Base-by-base conservation (phyloP, 192 early-diverging fungal genomes). In the Coemansia sp. region DNA sequence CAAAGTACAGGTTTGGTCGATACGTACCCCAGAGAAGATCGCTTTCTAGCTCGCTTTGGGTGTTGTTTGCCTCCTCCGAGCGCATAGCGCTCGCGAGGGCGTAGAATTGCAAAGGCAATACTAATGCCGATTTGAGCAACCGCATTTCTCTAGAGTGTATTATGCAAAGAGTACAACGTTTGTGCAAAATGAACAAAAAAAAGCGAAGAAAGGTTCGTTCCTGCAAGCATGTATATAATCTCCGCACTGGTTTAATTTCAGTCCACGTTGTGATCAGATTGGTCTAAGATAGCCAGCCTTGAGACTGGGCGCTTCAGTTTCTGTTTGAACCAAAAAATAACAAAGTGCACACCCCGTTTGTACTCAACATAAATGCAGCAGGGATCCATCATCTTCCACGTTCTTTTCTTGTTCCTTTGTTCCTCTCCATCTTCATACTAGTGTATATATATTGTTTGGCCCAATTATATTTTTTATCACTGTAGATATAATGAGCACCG, bases 1-100 rank as follows among this genome's bases (percentile, higher is more conserved):
- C 95, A 86, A 98, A 94, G 77, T 96, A 98, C 20, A 98, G 77
- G 73, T 94, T 93, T 12, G 95, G 94, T 51, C 95, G 79, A 71
- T 95, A 95, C 0, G 91, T 91, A 21, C 95, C 94, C 94, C 95
- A 96, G 56, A 86, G 74, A 7, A 98, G 84, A 0, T 88, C 86
- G 15, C 72, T 59, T 61, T 86, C 84, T 40, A 71, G 58, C 12
- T 64, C 29, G 40, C 58, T 52, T 63, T 66, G 53, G 15, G 43
- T 33, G 55, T 40, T 53, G 20, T 45, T 28, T 18, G 31, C 16
- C 3, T 60, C 51, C 18, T 39, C 15, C 49, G 49, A 37, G 7
- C 2, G 31, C 49, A 34, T 34, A 16, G 10, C 30, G 46, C 59
- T 30, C 4, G 51, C 52, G 51, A 33, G 18, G 7, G 65, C 65